Conservation (phyloP, 2,329 filamentous ascomycete genomes). For the Salinomyces thailandicus region DNA sequence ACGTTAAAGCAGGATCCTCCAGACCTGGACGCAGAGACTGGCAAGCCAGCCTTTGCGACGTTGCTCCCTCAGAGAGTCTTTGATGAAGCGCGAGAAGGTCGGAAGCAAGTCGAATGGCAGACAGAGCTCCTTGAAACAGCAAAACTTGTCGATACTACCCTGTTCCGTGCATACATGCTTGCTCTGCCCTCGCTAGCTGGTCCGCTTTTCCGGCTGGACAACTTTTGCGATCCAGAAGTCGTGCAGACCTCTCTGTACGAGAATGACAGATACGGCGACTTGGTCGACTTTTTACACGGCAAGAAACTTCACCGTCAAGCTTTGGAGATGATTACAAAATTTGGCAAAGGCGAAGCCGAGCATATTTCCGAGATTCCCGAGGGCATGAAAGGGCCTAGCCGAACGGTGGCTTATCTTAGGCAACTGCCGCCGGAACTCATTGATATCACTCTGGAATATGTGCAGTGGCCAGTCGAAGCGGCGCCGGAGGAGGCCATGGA, state of each 20-base stretch:
- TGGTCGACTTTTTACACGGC: constrained; percentile 95
- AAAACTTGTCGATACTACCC: constrained; percentile 78
- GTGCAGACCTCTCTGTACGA: constrained; percentile 89
- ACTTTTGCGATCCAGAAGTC: constrained; percentile 92
- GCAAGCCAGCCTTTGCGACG: constrained; percentile 35
- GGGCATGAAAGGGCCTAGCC: constrained; percentile 64
- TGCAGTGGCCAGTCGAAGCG: constrained; percentile 70
- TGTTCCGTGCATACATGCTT: constrained; percentile 94
- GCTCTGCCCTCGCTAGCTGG: constrained; percentile 74
- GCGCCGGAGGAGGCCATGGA: constrained; percentile 76
- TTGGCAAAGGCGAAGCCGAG: constrained; percentile 51
- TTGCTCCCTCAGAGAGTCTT: constrained; percentile 23
- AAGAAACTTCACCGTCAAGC: constrained; percentile 88
- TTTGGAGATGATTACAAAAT: constrained; percentile 68
- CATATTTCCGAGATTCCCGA: constrained; percentile 35
- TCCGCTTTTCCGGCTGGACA: constrained; percentile 86
- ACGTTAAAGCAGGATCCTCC: constrained; percentile 47
- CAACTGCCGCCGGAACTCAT: constrained; percentile 77
- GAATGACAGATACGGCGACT: constrained; percentile 76
- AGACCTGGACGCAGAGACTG: constrained; percentile 29
- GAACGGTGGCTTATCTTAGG: constrained; percentile 85
- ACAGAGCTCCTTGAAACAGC: constrained; percentile 65
- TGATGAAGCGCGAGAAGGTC: constrained; percentile 11
- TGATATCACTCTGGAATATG: constrained; percentile 83
- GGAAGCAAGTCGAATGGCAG: constrained; percentile 49